Evolutionary conservation across 2,329 filamentous ascomycete genomes (phyloP).

Genomic region (Colletotrichum godetiae): DNA sequence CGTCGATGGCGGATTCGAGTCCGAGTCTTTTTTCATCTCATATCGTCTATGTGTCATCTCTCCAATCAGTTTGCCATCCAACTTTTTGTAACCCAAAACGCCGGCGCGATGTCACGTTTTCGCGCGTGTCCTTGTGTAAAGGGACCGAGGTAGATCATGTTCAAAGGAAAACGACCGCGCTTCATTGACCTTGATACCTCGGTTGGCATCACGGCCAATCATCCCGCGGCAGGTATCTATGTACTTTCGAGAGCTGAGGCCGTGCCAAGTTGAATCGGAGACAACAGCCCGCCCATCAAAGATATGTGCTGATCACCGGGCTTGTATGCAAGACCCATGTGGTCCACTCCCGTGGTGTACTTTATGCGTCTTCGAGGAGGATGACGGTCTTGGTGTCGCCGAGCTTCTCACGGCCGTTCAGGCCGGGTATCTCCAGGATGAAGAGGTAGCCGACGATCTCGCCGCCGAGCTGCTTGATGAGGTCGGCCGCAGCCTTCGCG

Average conservation of each 20-base stretch:
- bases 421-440: conserved; percentile 93
- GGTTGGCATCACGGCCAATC: not conserved
- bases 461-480: conserved; percentile 88
- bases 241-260: not conserved
- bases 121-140: conserved; percentile 13
- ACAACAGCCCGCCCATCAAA: not conserved
- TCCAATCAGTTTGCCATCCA: conserved; percentile 28
- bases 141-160: conserved; percentile 8
- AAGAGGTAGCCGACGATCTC: conserved; percentile 91
- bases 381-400: conserved; percentile 82
- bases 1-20: not conserved
- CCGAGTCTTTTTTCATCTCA: conserved; percentile 16
- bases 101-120: conserved; percentile 13
- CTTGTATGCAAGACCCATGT: not conserved
- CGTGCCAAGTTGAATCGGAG: not conserved
- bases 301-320: not conserved
- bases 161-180: not conserved
- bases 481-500: conserved; percentile 85
- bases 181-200: not conserved
- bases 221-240: not conserved
- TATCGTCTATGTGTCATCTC: conserved; percentile 8
- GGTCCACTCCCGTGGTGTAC: not conserved
- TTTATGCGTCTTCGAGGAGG: conserved; percentile 71
- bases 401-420: conserved; percentile 92
- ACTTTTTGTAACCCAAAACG: conserved; percentile 30